Conservation (phyloP, 176 grass and related monocot genomes). For the Triticum turgidum region DNA sequence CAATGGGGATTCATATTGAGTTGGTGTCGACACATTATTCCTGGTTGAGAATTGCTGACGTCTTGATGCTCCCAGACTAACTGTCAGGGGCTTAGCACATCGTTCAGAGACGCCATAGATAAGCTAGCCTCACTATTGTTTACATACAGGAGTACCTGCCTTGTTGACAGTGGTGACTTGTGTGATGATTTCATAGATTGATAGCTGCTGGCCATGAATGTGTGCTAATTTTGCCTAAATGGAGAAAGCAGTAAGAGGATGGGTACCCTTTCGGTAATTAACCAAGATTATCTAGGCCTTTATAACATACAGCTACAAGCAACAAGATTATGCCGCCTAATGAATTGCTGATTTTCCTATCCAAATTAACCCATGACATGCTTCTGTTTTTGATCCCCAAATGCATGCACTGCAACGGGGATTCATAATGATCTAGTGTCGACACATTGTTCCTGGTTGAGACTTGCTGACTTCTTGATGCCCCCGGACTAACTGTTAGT, state of each 20-base stretch:
- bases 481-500: background rate
- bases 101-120: background rate
- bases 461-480: background rate
- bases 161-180: background rate
- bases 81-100: background rate
- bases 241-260: background rate
- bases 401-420: background rate
- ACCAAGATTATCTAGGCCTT: too few species aligned
- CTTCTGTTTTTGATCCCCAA: background rate
- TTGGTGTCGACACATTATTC: background rate
- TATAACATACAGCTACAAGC: too few species aligned
- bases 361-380: background rate
- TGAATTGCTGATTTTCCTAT: too few species aligned
- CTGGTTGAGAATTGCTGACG: background rate
- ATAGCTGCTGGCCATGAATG: background rate
- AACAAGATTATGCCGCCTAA: too few species aligned
- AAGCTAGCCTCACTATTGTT: background rate
- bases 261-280: background rate
- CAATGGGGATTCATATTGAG: too few species aligned
- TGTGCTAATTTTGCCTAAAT: background rate
- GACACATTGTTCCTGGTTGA: background rate
- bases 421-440: background rate
- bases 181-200: background rate
- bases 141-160: background rate
- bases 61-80: background rate